Percentiles rank a stretch among this genome's conserved stretches.
Evolutionary conservation across 768 basidiomycete genomes (phyloP).

Genomic region (Pilatotrama ljubarskyi): DNA sequence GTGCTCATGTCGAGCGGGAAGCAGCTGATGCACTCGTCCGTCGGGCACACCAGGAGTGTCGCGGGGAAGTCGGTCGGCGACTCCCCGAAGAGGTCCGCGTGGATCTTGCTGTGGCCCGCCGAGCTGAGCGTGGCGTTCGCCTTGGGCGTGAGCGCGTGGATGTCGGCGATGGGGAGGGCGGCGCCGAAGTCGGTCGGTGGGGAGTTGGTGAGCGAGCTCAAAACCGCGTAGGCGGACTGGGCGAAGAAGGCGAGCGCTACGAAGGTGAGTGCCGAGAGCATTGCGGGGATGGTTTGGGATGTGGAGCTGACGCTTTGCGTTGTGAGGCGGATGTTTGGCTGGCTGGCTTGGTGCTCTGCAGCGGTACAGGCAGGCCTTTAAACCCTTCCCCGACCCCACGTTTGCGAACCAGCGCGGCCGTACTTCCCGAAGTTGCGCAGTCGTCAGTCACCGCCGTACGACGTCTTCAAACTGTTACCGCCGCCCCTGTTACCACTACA

Average conservation of each 20-base stretch:
- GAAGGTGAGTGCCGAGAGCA: slow-evolving; percentile 2
- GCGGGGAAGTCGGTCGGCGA: not conserved
- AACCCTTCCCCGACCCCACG: too few species aligned
- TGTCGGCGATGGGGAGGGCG: not conserved
- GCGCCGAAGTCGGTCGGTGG: not conserved
- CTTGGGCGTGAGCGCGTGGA: not conserved
- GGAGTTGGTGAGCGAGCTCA: not conserved
- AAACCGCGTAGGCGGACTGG: slow-evolving; percentile 40
- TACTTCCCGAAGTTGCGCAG: too few species aligned
- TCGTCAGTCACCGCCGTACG: too few species aligned
- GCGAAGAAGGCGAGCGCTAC: slow-evolving; percentile 1
- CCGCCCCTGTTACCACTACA: too few species aligned
- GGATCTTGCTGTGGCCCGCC: not conserved
- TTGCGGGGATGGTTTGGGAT: not conserved
- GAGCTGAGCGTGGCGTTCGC: not conserved
- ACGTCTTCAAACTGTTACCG: too few species aligned
- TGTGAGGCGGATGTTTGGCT: too few species aligned
- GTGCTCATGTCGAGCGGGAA: slow-evolving; percentile 8
- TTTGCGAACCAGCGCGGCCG: too few species aligned
- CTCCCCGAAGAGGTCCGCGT: not conserved
- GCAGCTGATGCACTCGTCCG: slow-evolving; percentile 5
- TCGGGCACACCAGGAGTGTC: slow-evolving; percentile 4
- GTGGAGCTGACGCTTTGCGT: too few species aligned
- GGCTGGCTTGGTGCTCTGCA: too few species aligned
- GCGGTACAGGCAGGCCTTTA: too few species aligned